Base-by-base conservation (phyloP, 108 stramenopile species). In the Nitzschia sp. region DNA sequence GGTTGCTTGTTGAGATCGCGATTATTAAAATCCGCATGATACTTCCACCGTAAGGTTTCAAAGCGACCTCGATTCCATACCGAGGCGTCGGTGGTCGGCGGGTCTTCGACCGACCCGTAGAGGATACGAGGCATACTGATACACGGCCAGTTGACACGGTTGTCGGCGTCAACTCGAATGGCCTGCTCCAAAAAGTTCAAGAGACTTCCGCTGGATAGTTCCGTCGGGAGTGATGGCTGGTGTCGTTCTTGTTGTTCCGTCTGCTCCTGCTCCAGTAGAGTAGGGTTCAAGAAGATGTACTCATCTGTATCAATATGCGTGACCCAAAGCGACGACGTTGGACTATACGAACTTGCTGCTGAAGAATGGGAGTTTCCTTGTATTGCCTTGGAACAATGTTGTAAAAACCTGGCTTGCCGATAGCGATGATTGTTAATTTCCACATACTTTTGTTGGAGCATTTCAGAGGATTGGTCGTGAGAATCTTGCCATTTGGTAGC, bases 261-360 rank as follows among this genome's bases (percentile, higher is more conserved):
- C 46, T 49, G 46, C 25, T 62, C 24, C 34, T 63, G 26, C 15
- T 51, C 17, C 6, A 55, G 32, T 35, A 62, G 25, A 32, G 45
- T 60, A 3, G 74, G 80, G 72, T 85, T 88, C 31, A 80, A 56
- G n/a, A 63, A 66, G 18, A 90, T 75, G 54, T 83, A 90, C 64
- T 90, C 89, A 54, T 90, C 89, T 11, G 86, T 80, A 64, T 90
- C 89, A 42, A 77, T 82, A 48, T 85, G 78, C 4, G 82, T 71
- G 11, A 77, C 70, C 89, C 86, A 87, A 25, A 18, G n/a, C 24
- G 31, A 62, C n/a, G 30, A 21, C 5, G 5, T 11, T 18, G 31
- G 13, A 23, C 6, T 1, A 51, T 19, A 51, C 15, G 47, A 18
- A 1, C n/a, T n/a, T 15, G 46, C 3, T 19, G 49, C 21, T 6